These are phyloP conservation scores for Botrytis fabae DNA, from an alignment of 2,329 filamentous ascomycete species.

Conservation along the genomic window DNA sequence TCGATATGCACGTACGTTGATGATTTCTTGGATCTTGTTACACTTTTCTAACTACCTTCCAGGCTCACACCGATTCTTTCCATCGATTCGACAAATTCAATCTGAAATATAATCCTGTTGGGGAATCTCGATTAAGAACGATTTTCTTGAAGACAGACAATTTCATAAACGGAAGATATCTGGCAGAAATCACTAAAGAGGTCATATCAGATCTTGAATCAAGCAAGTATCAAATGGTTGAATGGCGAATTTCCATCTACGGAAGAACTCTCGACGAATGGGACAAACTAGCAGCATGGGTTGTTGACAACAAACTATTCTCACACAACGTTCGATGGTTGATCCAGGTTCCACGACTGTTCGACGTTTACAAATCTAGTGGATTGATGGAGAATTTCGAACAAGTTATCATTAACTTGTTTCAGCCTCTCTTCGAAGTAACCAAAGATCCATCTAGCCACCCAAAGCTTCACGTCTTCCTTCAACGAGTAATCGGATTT, in stretches of 20 bases:
- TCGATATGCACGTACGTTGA: conserved; percentile 89
- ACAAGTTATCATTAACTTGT: conserved; percentile 86
- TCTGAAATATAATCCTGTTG: conserved; percentile 96
- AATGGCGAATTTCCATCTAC: conserved; percentile 98
- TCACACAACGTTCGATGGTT: conserved; percentile 98
- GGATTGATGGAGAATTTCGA: conserved; percentile 87
- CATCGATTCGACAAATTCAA: conserved; percentile 99
- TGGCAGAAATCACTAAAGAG: conserved; percentile 97
- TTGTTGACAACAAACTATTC: conserved; percentile 96
- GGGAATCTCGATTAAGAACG: conserved; percentile 91
- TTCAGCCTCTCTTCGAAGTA: conserved; percentile 91
- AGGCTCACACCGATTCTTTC: conserved; percentile 96
- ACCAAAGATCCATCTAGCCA: conserved; percentile 84
- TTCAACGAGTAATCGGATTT: conserved; percentile 94
- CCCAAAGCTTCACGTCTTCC: conserved; percentile 89
- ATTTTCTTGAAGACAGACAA: conserved; percentile 99
- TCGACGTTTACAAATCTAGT: conserved; percentile 91
- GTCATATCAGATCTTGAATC: conserved; percentile 96
- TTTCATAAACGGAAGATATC: conserved; percentile 90
- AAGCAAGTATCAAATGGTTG: conserved; percentile 99
- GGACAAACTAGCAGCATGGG: conserved; percentile 97
- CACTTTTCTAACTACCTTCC: conserved; percentile 25
- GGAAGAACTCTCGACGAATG: conserved; percentile 90
- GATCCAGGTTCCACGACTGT: conserved; percentile 90
- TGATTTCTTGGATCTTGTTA: neutral